These are phyloP conservation scores for Oryza punctata DNA, from an alignment of 176 grass and related monocot species.

Conservation along the genomic window DNA sequence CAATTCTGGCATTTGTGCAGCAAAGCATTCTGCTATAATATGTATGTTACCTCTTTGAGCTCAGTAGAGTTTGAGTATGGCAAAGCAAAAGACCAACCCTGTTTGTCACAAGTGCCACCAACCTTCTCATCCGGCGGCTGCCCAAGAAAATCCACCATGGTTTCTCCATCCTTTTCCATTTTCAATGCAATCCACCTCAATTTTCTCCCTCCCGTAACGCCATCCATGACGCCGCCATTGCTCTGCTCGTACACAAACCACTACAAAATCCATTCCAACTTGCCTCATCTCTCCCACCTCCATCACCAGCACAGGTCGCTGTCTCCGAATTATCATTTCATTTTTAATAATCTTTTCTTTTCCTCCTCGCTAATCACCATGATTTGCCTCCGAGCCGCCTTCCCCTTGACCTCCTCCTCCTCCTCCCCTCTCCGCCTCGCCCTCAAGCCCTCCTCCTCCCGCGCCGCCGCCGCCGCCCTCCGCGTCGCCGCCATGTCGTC, in stretches of 20 bases:
- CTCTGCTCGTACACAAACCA: background rate
- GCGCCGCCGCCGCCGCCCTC: background rate
- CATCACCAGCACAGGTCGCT: conserved; percentile 6
- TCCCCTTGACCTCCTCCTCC: conserved; percentile 21
- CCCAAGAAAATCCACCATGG: background rate
- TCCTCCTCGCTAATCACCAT: conserved; percentile 20
- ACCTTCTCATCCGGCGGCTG: background rate
- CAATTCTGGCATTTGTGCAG: no score
- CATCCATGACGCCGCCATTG: background rate
- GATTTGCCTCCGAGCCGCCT: conserved; percentile 35
- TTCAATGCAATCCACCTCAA: background rate
- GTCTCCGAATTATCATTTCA: background rate
- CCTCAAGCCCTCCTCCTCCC: conserved; percentile 24
- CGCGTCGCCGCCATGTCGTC: conserved; percentile 35
- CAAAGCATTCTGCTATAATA: no score
- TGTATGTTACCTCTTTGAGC: no score
- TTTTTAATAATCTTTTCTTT: background rate
- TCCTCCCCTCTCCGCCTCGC: conserved; percentile 39
- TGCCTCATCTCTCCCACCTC: background rate
- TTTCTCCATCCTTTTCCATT: background rate
- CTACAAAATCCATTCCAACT: background rate
- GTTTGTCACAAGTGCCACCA: background rate
- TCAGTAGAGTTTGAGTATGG: background rate
- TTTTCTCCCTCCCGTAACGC: background rate
- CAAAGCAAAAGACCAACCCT: background rate